Evolutionary conservation across 805 yeast genomes (phyloP), one percentile per base, ranked within the genome.

Genomic region (Monosporozyma servazzii): DNA sequence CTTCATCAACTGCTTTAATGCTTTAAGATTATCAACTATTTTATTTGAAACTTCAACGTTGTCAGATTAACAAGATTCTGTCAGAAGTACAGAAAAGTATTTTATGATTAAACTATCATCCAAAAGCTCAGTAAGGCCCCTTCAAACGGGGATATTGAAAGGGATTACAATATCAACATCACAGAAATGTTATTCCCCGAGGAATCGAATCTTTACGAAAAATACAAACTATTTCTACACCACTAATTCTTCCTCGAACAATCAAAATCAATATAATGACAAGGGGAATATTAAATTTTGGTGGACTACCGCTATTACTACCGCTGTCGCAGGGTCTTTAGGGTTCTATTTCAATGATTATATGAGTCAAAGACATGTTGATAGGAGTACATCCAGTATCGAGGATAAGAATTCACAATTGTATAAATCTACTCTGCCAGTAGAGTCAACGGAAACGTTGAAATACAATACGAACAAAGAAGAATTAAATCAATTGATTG

Each of bases 401-500:
- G 9, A 18, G 4, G 29, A 21, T 21, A 21, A 21, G 5, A 15
- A 41, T 15, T 13, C 13, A 4, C n/a, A 7, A 7, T 9, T 17
- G 3, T 47, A 48, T 17, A 31, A 50, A 36, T 60, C 64, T 17
- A 59, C 60, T 1, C 29, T 60, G 18, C 54, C 60, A 20, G 47
- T 66, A 48, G 52, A 52, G 6, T 57, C 58, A 3, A 25, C 63
- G 17, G 47, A 49, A 1, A 50, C 66, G 0, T 65, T 68, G 3
- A 45, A 52, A 13, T 66, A 66, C 52, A 62, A 59, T 15, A 54
- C 76, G 48, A 75, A 78, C 40, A 59, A 72, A 0, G 56, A 56
- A 17, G 73, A 72, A 44, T 62, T 79, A 44, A 51, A 59, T 7
- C 52, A 53, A 30, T 81, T 81, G 1, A 62, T 78, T 7, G 57